A percentile compares a stretch with the other conserved stretches of the same genome.
phyloP scores from a whole-genome alignment of 1,284 basidiomycete species.

The Schizophyllum amplum region DNA sequence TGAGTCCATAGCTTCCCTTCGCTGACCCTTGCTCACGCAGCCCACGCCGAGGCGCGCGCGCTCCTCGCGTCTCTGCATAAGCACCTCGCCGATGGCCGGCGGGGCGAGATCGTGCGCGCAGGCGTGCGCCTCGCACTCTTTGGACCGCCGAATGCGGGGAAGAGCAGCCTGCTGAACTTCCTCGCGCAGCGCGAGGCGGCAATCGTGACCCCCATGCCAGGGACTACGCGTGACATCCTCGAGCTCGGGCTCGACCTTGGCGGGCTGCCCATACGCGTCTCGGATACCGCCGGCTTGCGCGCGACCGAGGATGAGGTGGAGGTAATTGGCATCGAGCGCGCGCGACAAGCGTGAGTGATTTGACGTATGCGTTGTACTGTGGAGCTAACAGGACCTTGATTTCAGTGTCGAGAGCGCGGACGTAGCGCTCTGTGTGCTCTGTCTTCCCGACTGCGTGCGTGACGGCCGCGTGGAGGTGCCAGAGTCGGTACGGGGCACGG shows the following conservation, averaged over 20 bases:
- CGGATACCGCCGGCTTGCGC: constrained; percentile 84
- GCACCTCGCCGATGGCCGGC: constrained; percentile 59
- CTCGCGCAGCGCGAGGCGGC: constrained; percentile 81
- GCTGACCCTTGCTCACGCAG: constrained; percentile 24
- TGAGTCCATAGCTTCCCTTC: neutral
- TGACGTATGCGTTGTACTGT: constrained; percentile 1
- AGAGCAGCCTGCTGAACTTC: constrained; percentile 79
- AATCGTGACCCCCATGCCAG: constrained; percentile 79
- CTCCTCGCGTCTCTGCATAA: constrained; percentile 43
- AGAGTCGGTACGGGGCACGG: constrained; percentile 33
- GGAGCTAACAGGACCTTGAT: constrained; percentile 7
- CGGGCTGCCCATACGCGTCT: constrained; percentile 72
- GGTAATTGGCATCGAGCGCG: constrained; percentile 73
- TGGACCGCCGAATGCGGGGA: constrained; percentile 86
- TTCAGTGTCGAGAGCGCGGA: constrained; percentile 58
- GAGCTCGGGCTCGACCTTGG: constrained; percentile 81
- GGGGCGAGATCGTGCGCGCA: constrained; percentile 77
- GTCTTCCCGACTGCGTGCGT: constrained; percentile 45
- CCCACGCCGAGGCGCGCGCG: constrained; percentile 34
- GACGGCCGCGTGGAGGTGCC: constrained; percentile 31
- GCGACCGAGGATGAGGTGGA: constrained; percentile 68
- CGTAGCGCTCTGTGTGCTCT: constrained; percentile 70
- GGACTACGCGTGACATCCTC: constrained; percentile 83
- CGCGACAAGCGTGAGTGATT: constrained; percentile 48
- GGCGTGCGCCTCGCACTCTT: constrained; percentile 81